Evolutionary conservation across 2,329 filamentous ascomycete species (phyloP).

Genomic region (Geoglossum cookeanum): DNA sequence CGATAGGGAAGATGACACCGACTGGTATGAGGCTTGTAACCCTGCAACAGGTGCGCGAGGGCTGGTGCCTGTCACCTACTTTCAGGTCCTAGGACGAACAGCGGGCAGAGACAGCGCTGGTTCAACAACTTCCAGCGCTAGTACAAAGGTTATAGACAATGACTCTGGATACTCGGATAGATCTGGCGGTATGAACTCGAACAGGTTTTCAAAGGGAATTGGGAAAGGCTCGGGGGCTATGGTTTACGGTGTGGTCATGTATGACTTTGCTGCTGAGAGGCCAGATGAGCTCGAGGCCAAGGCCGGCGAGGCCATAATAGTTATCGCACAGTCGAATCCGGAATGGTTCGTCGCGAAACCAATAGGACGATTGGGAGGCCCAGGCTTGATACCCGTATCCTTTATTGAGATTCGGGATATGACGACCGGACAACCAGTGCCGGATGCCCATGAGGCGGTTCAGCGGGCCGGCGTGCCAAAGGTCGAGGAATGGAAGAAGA

Average conservation of each 20-base stretch:
- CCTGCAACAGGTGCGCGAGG: slow-evolving; percentile 74
- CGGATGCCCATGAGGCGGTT: slow-evolving; percentile 70
- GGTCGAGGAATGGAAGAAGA: slow-evolving; percentile 99
- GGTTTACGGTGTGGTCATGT: slow-evolving; percentile 94
- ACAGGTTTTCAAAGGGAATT: slow-evolving; percentile 16
- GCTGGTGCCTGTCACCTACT: slow-evolving; percentile 83
- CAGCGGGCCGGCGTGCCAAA: slow-evolving; percentile 74
- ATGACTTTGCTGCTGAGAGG: slow-evolving; percentile 86
- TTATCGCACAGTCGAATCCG: slow-evolving; percentile 94
- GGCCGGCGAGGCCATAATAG: slow-evolving; percentile 88
- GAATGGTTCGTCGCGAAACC: slow-evolving; percentile 99
- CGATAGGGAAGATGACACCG: slow-evolving; percentile 76
- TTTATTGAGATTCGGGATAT: slow-evolving; percentile 96
- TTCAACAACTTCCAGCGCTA: slow-evolving; percentile 29
- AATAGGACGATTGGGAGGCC: slow-evolving; percentile 90
- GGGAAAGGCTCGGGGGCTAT: slow-evolving; percentile 50
- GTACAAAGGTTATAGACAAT: slow-evolving; percentile 47
- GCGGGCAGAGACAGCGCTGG: slow-evolving; percentile 64
- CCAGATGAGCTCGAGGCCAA: slow-evolving; percentile 95
- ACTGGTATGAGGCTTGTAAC: slow-evolving; percentile 99
- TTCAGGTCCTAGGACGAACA: slow-evolving; percentile 79
- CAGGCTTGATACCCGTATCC: slow-evolving; percentile 85
- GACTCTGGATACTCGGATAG: slow-evolving; percentile 74
- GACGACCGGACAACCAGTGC: slow-evolving; percentile 63
- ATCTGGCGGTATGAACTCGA: slow-evolving; percentile 12